Percentiles rank a stretch among this genome's conserved stretches.
These are phyloP conservation scores for Amphibolis antarctica DNA, from an alignment of 106 monocot species.

Conservation along the genomic window DNA sequence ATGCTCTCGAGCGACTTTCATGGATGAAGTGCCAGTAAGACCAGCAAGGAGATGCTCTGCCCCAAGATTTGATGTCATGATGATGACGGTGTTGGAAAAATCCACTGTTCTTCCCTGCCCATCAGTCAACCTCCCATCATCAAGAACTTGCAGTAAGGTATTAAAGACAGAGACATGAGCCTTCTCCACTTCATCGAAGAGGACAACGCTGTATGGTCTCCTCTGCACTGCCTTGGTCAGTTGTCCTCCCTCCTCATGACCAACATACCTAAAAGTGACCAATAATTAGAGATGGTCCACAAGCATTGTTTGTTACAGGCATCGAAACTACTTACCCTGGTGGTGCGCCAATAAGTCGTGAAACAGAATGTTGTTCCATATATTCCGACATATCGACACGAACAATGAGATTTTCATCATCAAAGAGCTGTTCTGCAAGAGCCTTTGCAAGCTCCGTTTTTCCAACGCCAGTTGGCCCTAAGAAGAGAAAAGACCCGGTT, in stretches of 20 bases:
- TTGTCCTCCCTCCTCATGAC: conserved; percentile 71
- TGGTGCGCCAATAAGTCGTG: conserved; percentile 80
- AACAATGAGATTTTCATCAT: conserved; percentile 69
- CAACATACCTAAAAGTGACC: conserved; percentile 39
- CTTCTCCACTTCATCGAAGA: conserved; percentile 81
- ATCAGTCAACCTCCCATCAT: conserved; percentile 61
- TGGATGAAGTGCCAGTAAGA: conserved; percentile 35
- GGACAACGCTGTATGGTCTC: conserved; percentile 51
- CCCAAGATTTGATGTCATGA: conserved; percentile 77
- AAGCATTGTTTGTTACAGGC: too few species aligned
- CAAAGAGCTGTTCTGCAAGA: conserved; percentile 81
- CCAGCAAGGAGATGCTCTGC: conserved; percentile 59
- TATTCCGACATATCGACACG: conserved; percentile 95
- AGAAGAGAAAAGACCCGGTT: conserved; percentile 80
- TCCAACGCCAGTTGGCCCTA: conserved; percentile 86
- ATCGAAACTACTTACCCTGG: conserved; percentile 40
- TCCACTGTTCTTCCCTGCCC: conserved; percentile 68
- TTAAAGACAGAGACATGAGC: conserved; percentile 58
- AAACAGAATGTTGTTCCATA: conserved; percentile 93
- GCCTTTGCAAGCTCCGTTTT: conserved; percentile 97
- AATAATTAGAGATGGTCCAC: neutral
- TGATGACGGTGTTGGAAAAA: conserved; percentile 56
- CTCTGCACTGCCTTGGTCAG: conserved; percentile 55
- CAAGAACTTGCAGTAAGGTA: conserved; percentile 58
- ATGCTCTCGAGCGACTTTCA: conserved; percentile 33